Evolutionary conservation across 169 alveolate species (phyloP), one percentile per base, ranked within the genome.

Genomic region (Theileria equi): DNA sequence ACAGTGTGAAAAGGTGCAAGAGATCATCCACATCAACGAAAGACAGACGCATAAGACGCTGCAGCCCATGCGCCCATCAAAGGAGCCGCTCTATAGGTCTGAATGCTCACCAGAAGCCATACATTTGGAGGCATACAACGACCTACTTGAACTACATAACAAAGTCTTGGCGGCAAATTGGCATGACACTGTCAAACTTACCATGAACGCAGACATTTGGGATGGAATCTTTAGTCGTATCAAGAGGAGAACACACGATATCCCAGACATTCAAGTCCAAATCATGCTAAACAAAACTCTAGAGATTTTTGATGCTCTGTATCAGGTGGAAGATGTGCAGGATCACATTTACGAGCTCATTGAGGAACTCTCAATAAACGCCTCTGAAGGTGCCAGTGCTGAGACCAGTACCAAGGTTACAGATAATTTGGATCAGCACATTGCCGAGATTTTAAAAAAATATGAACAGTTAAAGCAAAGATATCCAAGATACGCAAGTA

Each of bases 291-390:
- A 60, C 52, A 64, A 74, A 38, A 65, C 80, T 11, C 70, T 64
- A 19, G 80, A 74, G 35, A 26, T 74, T 11, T 74, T 74, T 45
- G 84, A 74, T 41, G 73, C 62, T 28, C 48, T 74, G 21, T 74
- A 65, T 59, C 53, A 74, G 57, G 84, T 47, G 19, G 84, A 74
- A 31, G 84, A 74, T 25, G 63, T 74, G 2, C 80, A 63, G 65
- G 84, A 74, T 48, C 84, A 74, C 66, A 54, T 74, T 32, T 74
- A 52, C 65, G 80, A 74, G 49, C 72, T 74, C 17, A 26, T 47
- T 35, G 84, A 74, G 57, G 84, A 74, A 28, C 50, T 74, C 13
- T 34, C 74, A 19, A 58, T 38, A 17, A 17, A 21, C 19, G 60
- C 66, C 2, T 58, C 52, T 34, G 49, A 23, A 19, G 45, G 40